Evolutionary conservation across 1,284 basidiomycete species (phyloP), one percentile per base, ranked within the genome.

Genomic region (Apiotrichum sp.): DNA sequence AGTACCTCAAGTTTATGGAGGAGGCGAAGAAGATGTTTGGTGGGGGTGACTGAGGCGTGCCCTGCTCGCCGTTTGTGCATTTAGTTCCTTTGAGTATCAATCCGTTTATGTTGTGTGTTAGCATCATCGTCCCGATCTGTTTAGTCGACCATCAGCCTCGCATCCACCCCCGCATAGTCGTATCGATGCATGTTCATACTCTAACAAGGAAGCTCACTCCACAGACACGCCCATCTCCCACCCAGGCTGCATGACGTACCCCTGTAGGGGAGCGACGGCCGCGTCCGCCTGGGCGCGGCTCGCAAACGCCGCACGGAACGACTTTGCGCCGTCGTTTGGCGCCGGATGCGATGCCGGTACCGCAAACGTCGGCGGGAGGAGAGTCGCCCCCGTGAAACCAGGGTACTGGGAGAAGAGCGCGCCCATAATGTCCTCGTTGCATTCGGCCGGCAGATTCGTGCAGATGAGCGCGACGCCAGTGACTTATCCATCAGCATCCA

Each of bases 151-250:
- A 38, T 38, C 36, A 38, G 36, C 13, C 36, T 38, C 36, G 36
- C 36, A 22, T 22, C 22, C 22, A 22, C 22, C 22, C 22, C 22
- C 22, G 22, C 36, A 13, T 38, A 38, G 36, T 38, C 36, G 36
- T 38, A 38, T 36, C 16, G 39, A 34, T 43, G 35, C 16, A 47
- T 47, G 44, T 39, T 13, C 48, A 47, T 47, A 47, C 33, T 29
- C 34, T 22, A 38, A 38, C 36, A 7, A 38, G 8, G 7, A 7
- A 38, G 10, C 39, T 39, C 56, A 51, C 55, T 61, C 50, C 47
- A 70, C 36, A 41, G 61, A 62, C n/a, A 72, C 66, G 34, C 59
- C 62, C 72, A 74, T 74, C 48, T 64, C 63, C 72, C 72, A 74
- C 43, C 70, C 70, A 6, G 70, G 69, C 61, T 70, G 66, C 72